Evolutionary conservation across 1,284 basidiomycete genomes (phyloP).

Genomic region (Termitomyces sp.): DNA sequence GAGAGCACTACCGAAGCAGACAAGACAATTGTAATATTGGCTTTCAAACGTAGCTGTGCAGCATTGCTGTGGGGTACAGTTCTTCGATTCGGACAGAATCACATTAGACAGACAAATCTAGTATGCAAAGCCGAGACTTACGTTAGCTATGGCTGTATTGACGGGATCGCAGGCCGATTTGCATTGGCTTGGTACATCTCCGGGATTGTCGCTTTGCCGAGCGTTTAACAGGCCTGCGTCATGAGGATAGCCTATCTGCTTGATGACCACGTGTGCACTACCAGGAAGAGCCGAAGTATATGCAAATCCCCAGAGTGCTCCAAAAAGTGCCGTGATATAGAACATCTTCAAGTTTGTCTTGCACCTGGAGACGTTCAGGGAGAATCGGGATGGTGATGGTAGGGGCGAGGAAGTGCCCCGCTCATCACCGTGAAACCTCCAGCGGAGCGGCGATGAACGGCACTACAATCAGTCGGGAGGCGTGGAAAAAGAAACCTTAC

Average conservation of each 20-base stretch:
- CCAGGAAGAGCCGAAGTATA: neutral
- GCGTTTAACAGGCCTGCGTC: neutral
- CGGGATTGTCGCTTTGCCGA: neutral
- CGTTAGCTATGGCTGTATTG: constrained; percentile 19
- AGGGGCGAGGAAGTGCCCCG: too few species aligned
- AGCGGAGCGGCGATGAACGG: neutral
- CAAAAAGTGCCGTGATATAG: neutral
- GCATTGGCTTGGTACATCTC: constrained; percentile 30
- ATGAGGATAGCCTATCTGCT: neutral
- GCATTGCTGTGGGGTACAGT: constrained; percentile 7
- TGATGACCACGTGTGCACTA: neutral
- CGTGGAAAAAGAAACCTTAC: too few species aligned
- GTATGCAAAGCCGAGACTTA: neutral
- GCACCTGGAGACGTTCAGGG: neutral
- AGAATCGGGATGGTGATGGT: neutral
- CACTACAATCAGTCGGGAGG: too few species aligned
- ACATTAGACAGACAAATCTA: neutral
- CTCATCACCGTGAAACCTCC: neutral
- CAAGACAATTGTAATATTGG: constrained; percentile 31
- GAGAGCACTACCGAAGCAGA: constrained; percentile 28
- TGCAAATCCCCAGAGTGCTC: neutral
- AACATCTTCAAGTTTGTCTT: neutral
- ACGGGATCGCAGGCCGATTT: constrained; percentile 28
- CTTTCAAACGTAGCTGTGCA: constrained; percentile 24
- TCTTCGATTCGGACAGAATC: constrained; percentile 16